Evolutionary conservation across 139 green algal genomes (phyloP).

Genomic region (Gonium pectorale): DNA sequence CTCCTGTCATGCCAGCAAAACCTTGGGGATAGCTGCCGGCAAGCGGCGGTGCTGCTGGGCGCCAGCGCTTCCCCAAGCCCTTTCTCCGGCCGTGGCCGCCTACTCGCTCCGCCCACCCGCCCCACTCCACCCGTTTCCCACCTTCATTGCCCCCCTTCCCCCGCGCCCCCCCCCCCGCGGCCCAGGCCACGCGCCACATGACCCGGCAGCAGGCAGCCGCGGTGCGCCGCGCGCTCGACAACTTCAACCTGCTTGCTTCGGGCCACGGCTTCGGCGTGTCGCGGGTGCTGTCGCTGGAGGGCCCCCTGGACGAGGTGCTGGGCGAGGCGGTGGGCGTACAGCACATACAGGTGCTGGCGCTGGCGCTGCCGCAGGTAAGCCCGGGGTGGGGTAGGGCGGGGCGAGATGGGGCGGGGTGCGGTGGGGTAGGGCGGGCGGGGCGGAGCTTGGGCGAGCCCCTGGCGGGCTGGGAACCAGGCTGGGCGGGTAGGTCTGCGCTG

Average conservation of each 20-base stretch:
- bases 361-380: slow-evolving; percentile 31
- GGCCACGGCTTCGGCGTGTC: slow-evolving; percentile 28
- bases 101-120: background rate
- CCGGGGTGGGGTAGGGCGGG: background rate
- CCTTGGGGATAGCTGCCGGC: no score
- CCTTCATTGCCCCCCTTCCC: background rate
- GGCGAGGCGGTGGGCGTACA: slow-evolving; percentile 15
- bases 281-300: slow-evolving; percentile 36
- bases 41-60: no score
- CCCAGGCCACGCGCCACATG: slow-evolving; percentile 25
- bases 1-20: no score
- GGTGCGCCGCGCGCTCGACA: slow-evolving; percentile 32
- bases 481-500: no score
- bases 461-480: no score
- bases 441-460: no score
- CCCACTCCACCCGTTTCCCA: background rate
- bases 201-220: slow-evolving; percentile 34
- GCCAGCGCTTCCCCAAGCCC: no score
- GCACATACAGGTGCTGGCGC: slow-evolving; percentile 26
- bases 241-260: slow-evolving; percentile 35
- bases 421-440: no score
- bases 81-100: no score
- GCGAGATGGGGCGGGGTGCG: no score
- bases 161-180: background rate
- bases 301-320: slow-evolving; percentile 17